These are phyloP conservation scores for Letharia columbiana DNA, from an alignment of 495 filamentous ascomycete species.

Conservation along the genomic window DNA sequence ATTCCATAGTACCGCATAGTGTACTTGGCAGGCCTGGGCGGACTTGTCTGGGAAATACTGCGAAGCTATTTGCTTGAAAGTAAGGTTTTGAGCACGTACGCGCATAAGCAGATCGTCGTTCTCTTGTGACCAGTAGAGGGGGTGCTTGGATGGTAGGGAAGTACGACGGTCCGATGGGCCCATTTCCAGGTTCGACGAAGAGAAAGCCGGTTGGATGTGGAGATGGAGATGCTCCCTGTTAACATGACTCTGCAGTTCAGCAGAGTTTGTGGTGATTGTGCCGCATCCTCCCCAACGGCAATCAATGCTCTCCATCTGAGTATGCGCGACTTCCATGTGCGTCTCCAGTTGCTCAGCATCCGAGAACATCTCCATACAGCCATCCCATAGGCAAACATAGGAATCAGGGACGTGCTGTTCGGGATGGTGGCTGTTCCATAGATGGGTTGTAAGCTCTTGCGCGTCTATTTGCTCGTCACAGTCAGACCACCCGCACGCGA, in stretches of 20 bases:
- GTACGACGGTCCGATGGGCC: neutral
- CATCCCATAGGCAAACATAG: constrained; percentile 19
- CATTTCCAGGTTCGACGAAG: neutral
- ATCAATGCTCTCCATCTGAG: constrained; percentile 9
- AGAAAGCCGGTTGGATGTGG: neutral
- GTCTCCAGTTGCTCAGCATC: constrained; percentile 15
- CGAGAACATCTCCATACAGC: constrained; percentile 8
- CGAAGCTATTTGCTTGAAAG: constrained; percentile 61
- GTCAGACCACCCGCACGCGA: constrained; percentile 15
- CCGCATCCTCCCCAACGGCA: constrained; percentile 24
- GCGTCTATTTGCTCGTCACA: constrained; percentile 8
- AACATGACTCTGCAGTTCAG: constrained; percentile 19
- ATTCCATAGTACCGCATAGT: constrained; percentile 36
- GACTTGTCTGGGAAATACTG: constrained; percentile 61
- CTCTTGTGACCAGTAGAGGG: constrained; percentile 48
- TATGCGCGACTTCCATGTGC: constrained; percentile 15
- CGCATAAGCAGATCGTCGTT: constrained; percentile 56
- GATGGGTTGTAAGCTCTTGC: constrained; percentile 15
- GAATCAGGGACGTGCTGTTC: constrained; percentile 2
- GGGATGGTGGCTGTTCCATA: constrained; percentile 11
- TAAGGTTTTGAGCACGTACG: constrained; percentile 53
- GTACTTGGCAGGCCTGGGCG: constrained; percentile 65
- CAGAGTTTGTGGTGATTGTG: constrained; percentile 1
- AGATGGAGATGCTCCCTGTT: constrained; percentile 14
- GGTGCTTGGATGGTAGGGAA: neutral